phyloP scores from a whole-genome alignment of 495 filamentous ascomycete genomes.

The Chaetomium fimeti region DNA sequence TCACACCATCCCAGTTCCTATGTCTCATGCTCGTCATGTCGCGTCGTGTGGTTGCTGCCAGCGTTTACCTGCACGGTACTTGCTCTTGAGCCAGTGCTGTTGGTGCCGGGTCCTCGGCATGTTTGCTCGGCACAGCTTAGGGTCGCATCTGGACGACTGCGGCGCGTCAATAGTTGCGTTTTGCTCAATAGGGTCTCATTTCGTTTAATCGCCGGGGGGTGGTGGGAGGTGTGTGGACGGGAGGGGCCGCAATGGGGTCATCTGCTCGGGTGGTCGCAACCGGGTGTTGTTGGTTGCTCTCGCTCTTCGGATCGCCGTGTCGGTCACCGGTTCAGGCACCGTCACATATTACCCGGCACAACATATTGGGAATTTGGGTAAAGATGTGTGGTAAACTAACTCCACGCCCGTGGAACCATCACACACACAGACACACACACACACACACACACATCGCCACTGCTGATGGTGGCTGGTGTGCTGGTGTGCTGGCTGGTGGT shows the following conservation, averaged over 20 bases:
- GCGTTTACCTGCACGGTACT: slow-evolving; percentile 1
- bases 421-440: too few species aligned
- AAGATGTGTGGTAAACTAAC: too few species aligned
- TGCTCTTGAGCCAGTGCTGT: not conserved
- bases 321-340: not conserved
- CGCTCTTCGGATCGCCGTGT: not conserved
- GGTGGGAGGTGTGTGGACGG: slow-evolving; percentile 9
- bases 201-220: slow-evolving; percentile 8
- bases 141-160: not conserved
- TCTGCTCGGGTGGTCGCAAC: not conserved
- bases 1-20: not conserved
- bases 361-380: not conserved
- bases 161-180: slow-evolving; percentile 6
- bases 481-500: too few species aligned
- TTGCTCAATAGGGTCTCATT: not conserved
- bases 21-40: not conserved
- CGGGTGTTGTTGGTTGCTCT: not conserved
- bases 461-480: too few species aligned
- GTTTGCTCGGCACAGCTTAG: not conserved
- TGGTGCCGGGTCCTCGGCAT: slow-evolving; percentile 8
- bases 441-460: too few species aligned
- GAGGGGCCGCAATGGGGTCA: not conserved
- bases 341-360: not conserved
- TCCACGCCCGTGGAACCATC: too few species aligned
- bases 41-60: not conserved